Conservation (phyloP, 306 rosid genomes). For the Cicer pinnatifidum region DNA sequence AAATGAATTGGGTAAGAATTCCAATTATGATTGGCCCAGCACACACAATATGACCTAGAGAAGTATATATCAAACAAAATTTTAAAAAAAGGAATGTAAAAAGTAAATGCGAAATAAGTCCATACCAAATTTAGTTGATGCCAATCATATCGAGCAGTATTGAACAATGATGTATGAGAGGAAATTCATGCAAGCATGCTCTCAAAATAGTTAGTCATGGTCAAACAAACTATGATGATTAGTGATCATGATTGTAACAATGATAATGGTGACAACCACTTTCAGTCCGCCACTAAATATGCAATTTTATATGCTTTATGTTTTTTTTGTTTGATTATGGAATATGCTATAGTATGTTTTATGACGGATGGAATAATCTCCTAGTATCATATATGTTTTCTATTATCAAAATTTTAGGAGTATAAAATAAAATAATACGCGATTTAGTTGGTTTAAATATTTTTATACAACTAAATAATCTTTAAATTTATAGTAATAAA, state of each 20-base stretch:
- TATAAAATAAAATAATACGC: no score
- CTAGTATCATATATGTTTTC: no score
- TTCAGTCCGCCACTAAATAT: conserved; percentile 41
- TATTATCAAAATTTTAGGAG: no score
- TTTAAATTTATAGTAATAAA: no score
- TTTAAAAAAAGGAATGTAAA: neutral
- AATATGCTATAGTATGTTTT: no score
- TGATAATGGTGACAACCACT: conserved; percentile 51
- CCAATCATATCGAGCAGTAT: conserved; percentile 16
- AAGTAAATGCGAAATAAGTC: neutral
- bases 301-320: no score
- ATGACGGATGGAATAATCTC: no score
- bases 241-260: conserved; percentile 48
- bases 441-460: no score
- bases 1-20: neutral
- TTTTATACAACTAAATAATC: no score
- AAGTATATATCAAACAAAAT: neutral
- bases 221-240: conserved; percentile 49
- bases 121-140: conserved; percentile 27
- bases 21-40: neutral
- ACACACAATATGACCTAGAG: neutral
- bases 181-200: conserved; percentile 49
- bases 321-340: no score
- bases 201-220: conserved; percentile 44
- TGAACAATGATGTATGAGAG: conserved; percentile 21